Evolutionary conservation across 2,329 filamentous ascomycete genomes (phyloP), one percentile per base, ranked within the genome.

Genomic region (Alternaria sp.): DNA sequence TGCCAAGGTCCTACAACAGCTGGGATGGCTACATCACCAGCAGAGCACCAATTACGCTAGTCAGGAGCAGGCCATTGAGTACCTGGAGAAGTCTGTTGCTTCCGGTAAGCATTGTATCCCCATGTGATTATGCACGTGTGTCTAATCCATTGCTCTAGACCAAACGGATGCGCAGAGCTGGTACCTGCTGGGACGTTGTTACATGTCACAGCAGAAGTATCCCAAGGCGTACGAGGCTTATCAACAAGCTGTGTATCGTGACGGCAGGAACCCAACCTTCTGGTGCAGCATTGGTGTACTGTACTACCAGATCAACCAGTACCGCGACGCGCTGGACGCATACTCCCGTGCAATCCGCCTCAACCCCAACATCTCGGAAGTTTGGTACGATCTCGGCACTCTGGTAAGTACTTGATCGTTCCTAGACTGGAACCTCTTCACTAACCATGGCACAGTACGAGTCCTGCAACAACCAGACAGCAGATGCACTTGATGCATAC

Each of bases 241-340:
- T 78, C 95, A 99, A 77, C 95, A 99, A 81, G 95, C 95, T 3
- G 95, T 99, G 37, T 99, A 99, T 76, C 92, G 95, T 56, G 95
- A 99, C 76, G 95, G 95, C 33, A 90, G 95, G 68, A 98, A 98
- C 77, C 95, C 95, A 17, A 98, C 95, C 2, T 99, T 98, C 82
- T 99, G 95, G 95, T 98, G 95, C 82, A 98, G 94, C 9, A 99
- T 99, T 75, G 95, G 95, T 77, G 95, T 99, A 14, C 85, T 99
- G 59, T 99, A 99, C 79, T 99, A 98, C 81, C 95, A 98, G 80
- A 99, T 99, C 82, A 99, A 98, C 80, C 95, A 99, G 81, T 99
- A 99, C 80, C 89, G 95, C 58, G 95, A 99, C 82, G 95, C 95
- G 3, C 86, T 99, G 52, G 95, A 99, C 81, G 95, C 95, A 37